Percentiles rank a stretch among this genome's conserved stretches.
Conservation (phyloP, 768 basidiomycete species). For the Suillus brevipes region DNA sequence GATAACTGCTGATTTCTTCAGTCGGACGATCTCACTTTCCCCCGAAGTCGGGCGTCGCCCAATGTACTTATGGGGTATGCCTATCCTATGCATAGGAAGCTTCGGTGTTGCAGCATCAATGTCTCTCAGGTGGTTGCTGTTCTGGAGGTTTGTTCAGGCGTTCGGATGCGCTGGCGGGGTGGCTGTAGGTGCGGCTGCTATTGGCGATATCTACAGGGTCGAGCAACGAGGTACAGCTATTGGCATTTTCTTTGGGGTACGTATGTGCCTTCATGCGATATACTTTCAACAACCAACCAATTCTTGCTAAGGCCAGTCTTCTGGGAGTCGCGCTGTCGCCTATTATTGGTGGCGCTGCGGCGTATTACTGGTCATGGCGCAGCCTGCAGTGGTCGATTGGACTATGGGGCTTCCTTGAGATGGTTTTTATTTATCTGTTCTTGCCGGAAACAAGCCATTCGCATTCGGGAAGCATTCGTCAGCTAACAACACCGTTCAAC, state of each 20-base stretch:
- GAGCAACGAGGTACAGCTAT: slow-evolving; percentile 50
- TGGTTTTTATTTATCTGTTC: slow-evolving; percentile 38
- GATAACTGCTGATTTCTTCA: slow-evolving; percentile 9
- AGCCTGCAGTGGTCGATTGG: slow-evolving; percentile 48
- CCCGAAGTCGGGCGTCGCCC: slow-evolving; percentile 58
- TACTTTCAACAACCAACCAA: slow-evolving; percentile 28
- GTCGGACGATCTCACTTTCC: background rate
- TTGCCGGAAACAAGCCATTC: slow-evolving; percentile 67
- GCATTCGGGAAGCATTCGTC: slow-evolving; percentile 25
- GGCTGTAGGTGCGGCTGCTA: slow-evolving; percentile 54
- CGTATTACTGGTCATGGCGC: slow-evolving; percentile 59
- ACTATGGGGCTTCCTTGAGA: slow-evolving; percentile 38
- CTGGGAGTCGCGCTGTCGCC: background rate
- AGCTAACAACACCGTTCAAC: background rate
- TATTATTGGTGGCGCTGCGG: background rate
- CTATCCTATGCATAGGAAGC: slow-evolving; percentile 54
- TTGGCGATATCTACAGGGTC: slow-evolving; percentile 59
- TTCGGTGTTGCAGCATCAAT: slow-evolving; percentile 52
- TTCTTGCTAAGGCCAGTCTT: background rate
- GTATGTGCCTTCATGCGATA: background rate
- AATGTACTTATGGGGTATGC: slow-evolving; percentile 57
- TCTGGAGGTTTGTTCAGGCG: slow-evolving; percentile 62
- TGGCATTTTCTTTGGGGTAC: slow-evolving; percentile 37
- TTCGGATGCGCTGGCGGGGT: slow-evolving; percentile 55
- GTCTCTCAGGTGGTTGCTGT: slow-evolving; percentile 49